Conservation (phyloP, 2,329 filamentous ascomycete genomes). For the Pestalotiopsis sp. region DNA sequence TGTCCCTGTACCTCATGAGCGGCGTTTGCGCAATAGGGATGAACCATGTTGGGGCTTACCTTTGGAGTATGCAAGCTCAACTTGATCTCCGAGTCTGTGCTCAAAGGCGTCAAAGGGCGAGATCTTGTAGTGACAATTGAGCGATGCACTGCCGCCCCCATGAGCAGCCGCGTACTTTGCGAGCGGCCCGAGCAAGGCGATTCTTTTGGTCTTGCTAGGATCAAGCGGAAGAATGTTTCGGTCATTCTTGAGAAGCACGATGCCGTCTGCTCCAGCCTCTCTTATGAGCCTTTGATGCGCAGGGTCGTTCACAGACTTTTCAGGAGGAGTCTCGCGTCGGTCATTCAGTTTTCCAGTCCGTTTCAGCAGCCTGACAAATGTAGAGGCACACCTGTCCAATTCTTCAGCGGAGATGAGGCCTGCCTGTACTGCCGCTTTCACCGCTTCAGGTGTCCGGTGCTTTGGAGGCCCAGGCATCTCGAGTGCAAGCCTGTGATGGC, state of each 20-base stretch:
- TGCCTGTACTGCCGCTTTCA: background rate
- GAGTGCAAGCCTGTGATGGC: background rate
- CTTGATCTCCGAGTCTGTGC: background rate
- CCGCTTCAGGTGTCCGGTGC: background rate
- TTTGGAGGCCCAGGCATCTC: slow-evolving; percentile 8
- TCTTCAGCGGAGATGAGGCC: background rate
- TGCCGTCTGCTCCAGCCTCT: background rate
- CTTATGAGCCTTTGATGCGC: slow-evolving; percentile 1
- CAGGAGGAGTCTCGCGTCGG: background rate
- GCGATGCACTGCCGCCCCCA: slow-evolving; percentile 7
- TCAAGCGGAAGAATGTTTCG: slow-evolving; percentile 8
- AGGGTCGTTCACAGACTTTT: background rate
- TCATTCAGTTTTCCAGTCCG: background rate
- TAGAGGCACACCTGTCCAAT: background rate
- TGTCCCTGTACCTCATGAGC: background rate
- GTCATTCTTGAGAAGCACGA: slow-evolving; percentile 13
- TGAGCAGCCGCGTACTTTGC: background rate
- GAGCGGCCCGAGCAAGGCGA: background rate
- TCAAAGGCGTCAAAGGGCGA: background rate
- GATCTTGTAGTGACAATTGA: slow-evolving; percentile 3
- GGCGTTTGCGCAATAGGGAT: background rate
- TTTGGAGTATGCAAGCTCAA: slow-evolving; percentile 4
- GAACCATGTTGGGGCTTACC: background rate
- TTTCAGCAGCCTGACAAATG: background rate
- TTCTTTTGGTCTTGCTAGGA: background rate